A percentile compares a stretch with the other conserved stretches of the same genome.
Evolutionary conservation across 495 filamentous ascomycete genomes (phyloP).

Genomic region (Melanomma pulvis-pyrius): DNA sequence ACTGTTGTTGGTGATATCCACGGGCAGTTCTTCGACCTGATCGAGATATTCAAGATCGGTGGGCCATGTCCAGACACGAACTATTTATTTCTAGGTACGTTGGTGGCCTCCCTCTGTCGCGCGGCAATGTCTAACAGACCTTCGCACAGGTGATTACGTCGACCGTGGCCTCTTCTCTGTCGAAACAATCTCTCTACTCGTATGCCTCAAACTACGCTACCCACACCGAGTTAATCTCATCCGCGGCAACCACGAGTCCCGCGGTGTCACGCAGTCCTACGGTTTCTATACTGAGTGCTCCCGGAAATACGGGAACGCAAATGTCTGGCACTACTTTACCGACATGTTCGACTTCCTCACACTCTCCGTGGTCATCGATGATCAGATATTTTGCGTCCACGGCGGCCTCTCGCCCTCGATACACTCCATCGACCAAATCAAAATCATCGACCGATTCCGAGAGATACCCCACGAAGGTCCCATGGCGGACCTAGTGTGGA

Average conservation of each 20-base stretch:
- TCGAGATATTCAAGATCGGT: constrained; percentile 98
- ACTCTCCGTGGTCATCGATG: constrained; percentile 93
- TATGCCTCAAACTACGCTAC: constrained; percentile 93
- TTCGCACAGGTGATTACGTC: constrained; percentile 81
- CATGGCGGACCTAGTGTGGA: constrained; percentile 99
- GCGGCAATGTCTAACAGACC: constrained; percentile 12
- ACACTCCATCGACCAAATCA: constrained; percentile 98
- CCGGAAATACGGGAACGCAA: constrained; percentile 95
- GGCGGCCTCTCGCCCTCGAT: constrained; percentile 94
- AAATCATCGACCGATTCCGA: constrained; percentile 97
- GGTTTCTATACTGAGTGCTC: constrained; percentile 98
- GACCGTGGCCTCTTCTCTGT: constrained; percentile 96
- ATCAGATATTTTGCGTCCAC: constrained; percentile 98
- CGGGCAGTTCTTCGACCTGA: constrained; percentile 97
- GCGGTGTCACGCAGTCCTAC: constrained; percentile 97
- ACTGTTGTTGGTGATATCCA: constrained; percentile 99
- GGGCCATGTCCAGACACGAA: constrained; percentile 97
- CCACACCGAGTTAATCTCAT: constrained; percentile 90
- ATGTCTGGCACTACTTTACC: constrained; percentile 99
- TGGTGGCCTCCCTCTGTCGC: constrained; percentile 19
- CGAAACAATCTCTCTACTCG: constrained; percentile 93
- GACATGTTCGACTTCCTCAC: constrained; percentile 99
- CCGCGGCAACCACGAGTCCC: constrained; percentile 94
- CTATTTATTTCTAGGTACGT: constrained; percentile 90
- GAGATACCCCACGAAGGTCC: constrained; percentile 98